These are phyloP conservation scores for Thielaviopsis euricoi DNA, from an alignment of 2,329 filamentous ascomycete species.

Conservation along the genomic window DNA sequence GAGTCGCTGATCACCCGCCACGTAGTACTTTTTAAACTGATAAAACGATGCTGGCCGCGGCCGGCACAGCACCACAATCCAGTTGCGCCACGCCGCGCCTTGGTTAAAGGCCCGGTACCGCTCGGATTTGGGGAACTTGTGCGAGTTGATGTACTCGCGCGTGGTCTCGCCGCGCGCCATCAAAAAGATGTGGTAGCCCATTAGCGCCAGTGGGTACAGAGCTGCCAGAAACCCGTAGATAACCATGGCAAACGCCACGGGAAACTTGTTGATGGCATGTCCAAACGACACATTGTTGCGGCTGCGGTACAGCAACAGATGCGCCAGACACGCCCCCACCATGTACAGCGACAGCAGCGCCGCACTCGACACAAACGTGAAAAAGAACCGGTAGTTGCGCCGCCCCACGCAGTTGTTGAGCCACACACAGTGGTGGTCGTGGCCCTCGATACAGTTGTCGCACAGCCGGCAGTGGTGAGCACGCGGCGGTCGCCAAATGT, in stretches of 20 bases:
- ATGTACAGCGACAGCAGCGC: constrained; percentile 64
- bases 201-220: constrained; percentile 69
- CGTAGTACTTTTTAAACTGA: constrained; percentile 62
- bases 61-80: constrained; percentile 62
- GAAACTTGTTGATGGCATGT: constrained; percentile 50
- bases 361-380: constrained; percentile 70
- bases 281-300: constrained; percentile 50
- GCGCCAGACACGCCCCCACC: constrained; percentile 60
- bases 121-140: constrained; percentile 87
- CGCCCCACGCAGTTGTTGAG: constrained; percentile 95
- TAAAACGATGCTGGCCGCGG: constrained; percentile 81
- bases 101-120: constrained; percentile 83
- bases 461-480: constrained; percentile 93
- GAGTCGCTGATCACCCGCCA: constrained; percentile 72
- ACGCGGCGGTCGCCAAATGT: constrained; percentile 89
- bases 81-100: constrained; percentile 58
- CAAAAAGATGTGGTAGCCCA: constrained; percentile 80
- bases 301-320: constrained; percentile 57
- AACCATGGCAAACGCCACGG: constrained; percentile 74
- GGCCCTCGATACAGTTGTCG: constrained; percentile 92
- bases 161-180: constrained; percentile 88
- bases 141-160: constrained; percentile 84
- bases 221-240: constrained; percentile 63
- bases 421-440: constrained; percentile 98
- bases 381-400: constrained; percentile 96